A percentile compares a stretch with the other conserved stretches of the same genome.
phyloP scores from a whole-genome alignment of 805 yeast species.

The Pachysolen tannophilus region DNA sequence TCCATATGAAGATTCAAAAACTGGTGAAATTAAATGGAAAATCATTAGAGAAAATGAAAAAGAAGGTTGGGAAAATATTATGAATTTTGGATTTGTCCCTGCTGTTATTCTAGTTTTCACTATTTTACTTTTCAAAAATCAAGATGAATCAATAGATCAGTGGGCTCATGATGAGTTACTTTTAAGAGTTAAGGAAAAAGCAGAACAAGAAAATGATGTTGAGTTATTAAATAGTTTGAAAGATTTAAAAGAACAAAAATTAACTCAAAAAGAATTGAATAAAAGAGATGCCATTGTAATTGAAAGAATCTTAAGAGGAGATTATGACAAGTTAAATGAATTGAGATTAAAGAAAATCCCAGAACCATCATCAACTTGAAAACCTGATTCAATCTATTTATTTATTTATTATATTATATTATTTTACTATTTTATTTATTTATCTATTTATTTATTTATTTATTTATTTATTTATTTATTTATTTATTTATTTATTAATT shows the following conservation, averaged over 20 bases:
- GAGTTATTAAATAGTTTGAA: conserved; percentile 39
- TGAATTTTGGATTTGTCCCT: conserved; percentile 68
- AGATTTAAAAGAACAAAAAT: conserved; percentile 34
- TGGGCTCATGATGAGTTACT: conserved; percentile 85
- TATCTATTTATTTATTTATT: conserved; percentile 4
- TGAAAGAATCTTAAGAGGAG: conserved; percentile 77
- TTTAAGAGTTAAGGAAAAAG: conserved; percentile 65
- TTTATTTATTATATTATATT: background rate
- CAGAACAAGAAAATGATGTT: conserved; percentile 45
- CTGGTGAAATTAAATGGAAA: conserved; percentile 76
- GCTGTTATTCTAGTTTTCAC: conserved; percentile 50
- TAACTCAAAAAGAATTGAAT: conserved; percentile 47
- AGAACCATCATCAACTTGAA: too few relatives aligned
- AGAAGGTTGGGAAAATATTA: conserved; percentile 81
- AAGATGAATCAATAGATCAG: conserved; percentile 42
- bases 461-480: conserved; percentile 2
- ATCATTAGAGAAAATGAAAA: conserved; percentile 64
- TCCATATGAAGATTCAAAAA: conserved; percentile 71
- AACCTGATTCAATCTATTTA: background rate
- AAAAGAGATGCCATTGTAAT: conserved; percentile 71
- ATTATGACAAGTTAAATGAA: conserved; percentile 64
- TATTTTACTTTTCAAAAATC: conserved; percentile 40
- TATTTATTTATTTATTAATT: conserved; percentile 5
- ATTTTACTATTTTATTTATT: conserved; percentile 5
- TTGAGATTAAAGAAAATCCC: conserved; percentile 44